Evolutionary conservation across 768 basidiomycete genomes (phyloP).

Genomic region (Trametes gibbosa): DNA sequence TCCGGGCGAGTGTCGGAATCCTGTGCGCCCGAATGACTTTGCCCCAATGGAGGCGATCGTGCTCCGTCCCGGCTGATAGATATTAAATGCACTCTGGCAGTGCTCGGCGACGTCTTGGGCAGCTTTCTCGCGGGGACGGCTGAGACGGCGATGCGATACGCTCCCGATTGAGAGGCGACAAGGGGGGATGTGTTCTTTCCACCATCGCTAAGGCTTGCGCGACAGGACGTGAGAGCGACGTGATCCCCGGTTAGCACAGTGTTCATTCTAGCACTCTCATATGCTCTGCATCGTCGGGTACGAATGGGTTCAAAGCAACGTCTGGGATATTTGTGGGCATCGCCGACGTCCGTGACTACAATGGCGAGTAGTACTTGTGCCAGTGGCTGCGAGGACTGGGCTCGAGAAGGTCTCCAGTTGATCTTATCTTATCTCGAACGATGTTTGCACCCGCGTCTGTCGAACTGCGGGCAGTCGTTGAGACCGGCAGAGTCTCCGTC

Average conservation of each 20-base stretch:
- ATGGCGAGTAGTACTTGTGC: no score
- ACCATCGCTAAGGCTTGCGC: not conserved
- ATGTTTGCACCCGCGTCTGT: not conserved
- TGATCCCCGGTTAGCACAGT: not conserved
- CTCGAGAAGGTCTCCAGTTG: no score
- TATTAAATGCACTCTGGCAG: not conserved
- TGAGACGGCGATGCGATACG: not conserved
- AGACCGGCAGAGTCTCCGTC: not conserved
- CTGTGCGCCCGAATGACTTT: not conserved
- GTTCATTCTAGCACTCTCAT: not conserved
- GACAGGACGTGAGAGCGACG: conserved; percentile 8
- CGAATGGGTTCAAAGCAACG: no score
- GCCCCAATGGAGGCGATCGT: not conserved
- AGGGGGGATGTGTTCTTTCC: not conserved
- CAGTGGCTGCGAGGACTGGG: no score
- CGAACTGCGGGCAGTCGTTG: not conserved
- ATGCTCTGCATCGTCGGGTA: no score
- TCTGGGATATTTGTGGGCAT: no score
- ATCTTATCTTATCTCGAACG: not conserved
- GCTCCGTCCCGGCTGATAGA: not conserved
- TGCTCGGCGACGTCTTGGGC: not conserved
- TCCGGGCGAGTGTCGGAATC: not conserved
- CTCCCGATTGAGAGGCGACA: not conserved
- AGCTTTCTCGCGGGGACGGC: no score
- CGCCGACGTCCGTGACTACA: no score